Evolutionary conservation across 2,329 filamentous ascomycete genomes (phyloP).

Genomic region (Botrytis squamosa): DNA sequence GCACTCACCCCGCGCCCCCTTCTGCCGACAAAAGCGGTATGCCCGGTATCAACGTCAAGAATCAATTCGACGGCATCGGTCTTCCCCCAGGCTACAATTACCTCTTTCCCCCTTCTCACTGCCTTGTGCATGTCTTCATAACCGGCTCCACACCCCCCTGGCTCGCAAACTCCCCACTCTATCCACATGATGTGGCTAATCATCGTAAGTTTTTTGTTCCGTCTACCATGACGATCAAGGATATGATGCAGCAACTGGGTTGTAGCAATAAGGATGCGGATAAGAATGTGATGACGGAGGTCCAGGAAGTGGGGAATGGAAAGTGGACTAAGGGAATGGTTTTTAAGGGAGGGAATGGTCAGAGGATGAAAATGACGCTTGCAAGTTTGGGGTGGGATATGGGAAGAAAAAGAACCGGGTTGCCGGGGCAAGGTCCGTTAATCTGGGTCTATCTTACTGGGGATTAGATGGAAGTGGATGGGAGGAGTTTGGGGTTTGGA

Average conservation of each 20-base stretch:
- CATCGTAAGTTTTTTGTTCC: conserved; percentile 52
- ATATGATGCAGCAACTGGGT: conserved; percentile 59
- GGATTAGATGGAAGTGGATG: conserved; percentile 30
- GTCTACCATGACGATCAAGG: conserved; percentile 50
- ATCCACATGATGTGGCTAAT: conserved; percentile 47
- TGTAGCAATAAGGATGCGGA: conserved; percentile 50
- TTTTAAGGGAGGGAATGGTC: conserved; percentile 50
- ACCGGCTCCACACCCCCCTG: conserved; percentile 48
- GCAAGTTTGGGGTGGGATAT: conserved; percentile 59
- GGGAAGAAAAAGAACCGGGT: conserved; percentile 45
- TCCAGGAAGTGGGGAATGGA: conserved; percentile 54
- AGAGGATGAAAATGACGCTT: conserved; percentile 50
- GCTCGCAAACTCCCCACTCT: conserved; percentile 44
- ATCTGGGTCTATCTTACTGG: conserved; percentile 62
- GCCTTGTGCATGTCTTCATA: conserved; percentile 59
- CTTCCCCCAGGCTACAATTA: conserved; percentile 64
- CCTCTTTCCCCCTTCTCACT: conserved; percentile 57
- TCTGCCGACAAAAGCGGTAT: conserved; percentile 37
- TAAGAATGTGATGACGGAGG: conserved; percentile 58
- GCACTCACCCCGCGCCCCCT: conserved; percentile 18
- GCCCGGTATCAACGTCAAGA: conserved; percentile 55
- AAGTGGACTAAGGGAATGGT: conserved; percentile 58
- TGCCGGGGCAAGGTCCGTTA: conserved; percentile 50
- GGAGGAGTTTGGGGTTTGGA: not conserved
- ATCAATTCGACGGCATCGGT: conserved; percentile 56